Evolutionary conservation across 768 basidiomycete species (phyloP).

Genomic region (Auricularia sp.): DNA sequence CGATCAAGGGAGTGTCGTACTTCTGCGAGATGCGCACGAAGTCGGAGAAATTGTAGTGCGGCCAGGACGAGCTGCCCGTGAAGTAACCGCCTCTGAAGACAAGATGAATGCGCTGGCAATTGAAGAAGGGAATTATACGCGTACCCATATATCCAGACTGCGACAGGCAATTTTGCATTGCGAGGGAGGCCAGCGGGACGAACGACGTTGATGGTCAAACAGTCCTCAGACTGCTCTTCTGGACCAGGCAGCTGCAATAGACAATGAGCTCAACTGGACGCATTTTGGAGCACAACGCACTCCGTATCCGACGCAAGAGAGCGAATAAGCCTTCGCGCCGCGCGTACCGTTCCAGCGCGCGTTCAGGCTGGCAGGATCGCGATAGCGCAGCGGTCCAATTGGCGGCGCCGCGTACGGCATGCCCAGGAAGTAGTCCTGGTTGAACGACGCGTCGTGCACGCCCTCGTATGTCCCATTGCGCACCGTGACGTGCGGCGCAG

Average conservation of each 20-base stretch:
- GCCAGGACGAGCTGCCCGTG: background rate
- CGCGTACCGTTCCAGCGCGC: constrained; percentile 21
- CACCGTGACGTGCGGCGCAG: constrained; percentile 19
- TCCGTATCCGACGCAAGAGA: constrained; percentile 29
- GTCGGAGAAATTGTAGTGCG: background rate
- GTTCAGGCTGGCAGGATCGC: constrained; percentile 39
- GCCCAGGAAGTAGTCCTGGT: constrained; percentile 48
- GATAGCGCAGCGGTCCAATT: constrained; percentile 45
- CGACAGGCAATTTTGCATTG: background rate
- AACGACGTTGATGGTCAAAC: background rate
- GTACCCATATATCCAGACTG: background rate
- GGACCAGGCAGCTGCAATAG: too few species aligned
- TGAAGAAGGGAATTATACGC: too few species aligned
- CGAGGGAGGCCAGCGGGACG: background rate
- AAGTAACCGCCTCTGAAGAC: background rate
- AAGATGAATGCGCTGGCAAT: too few species aligned
- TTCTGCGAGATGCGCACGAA: background rate
- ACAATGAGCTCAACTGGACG: too few species aligned
- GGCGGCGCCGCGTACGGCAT: constrained; percentile 54
- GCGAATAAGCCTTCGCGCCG: constrained; percentile 41
- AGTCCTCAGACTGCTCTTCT: background rate
- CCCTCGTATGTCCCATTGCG: constrained; percentile 41
- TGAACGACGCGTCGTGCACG: constrained; percentile 19
- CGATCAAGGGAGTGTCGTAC: background rate
- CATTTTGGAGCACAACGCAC: too few species aligned